Evolutionary conservation across 78 protist genomes (phyloP), one percentile per base, ranked within the genome.

Genomic region (Emiliania huxleyi): DNA sequence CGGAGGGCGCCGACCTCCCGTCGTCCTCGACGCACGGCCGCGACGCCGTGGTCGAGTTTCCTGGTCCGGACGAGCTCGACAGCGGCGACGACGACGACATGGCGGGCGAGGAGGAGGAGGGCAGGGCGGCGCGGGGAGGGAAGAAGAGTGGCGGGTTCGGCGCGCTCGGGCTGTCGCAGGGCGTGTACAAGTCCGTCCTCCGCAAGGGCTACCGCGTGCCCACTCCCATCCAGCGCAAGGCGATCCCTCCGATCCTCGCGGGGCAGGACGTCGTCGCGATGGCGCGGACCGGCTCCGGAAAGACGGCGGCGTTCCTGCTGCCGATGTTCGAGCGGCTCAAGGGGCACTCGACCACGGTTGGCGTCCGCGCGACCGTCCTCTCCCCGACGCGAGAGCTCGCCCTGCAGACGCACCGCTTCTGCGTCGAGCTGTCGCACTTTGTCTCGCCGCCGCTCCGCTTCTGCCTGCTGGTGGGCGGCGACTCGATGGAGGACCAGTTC

Each of bases 371-470:
- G 0, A 29, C 99, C 25, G 81, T 99, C 18, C 77, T 99, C 43
- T 93, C 99, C 11, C 99, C 99, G 40, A 98, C 99, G 18, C 97
- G 99, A n/a, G 99, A 99, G 90, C 95, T 99, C 11, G 99, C 99
- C 3, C 12, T 98, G 49, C 99, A 99, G 93, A 99, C 99, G 37
- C 94, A 90, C 75, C 62, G 62, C 46, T 92, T 97, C 33, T 52
- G 83, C 38, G 55, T 49, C 85, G 97, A 97, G 55, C 93, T 98
- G 49, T 93, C 95, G 19, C 52, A 69, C 44, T 96, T 93, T 81
- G 93, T 77, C 35, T 0, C 29, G 12, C 87, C 96, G 0, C 91
- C 90, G 38, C 92, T 99, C 29, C 90, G 97, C 44, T 35, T 93
- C 21, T 69, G 94, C 56, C 44, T 96, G 69, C 62, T 99, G 18